Base-by-base conservation (phyloP, 768 basidiomycete species). In the Lactarius hengduanensis region DNA sequence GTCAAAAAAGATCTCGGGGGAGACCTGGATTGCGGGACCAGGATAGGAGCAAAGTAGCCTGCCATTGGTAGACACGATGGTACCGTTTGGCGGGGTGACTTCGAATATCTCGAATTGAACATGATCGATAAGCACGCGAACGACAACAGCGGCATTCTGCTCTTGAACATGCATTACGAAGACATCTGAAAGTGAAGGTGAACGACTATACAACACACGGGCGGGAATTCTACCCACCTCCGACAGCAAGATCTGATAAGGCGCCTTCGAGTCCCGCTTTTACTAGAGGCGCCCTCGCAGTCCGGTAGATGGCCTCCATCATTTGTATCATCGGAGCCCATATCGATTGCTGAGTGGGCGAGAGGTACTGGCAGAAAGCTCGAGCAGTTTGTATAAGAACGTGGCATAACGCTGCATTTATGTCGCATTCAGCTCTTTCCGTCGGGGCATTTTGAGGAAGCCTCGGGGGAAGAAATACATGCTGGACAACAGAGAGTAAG, bases 21-120 rank as follows among this genome's bases (percentile, higher is more conserved):
- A 75, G 34, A 84, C 30, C 40, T 76, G 60, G 45, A 82, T 73
- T 1, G 81, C 79, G 9, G 81, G 79, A 0, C 78, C 79, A 11
- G 83, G 83, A 20, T 45, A 45, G 43, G 43, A 45, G 3, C 43
- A 45, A 45, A 45, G 43, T 8, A 45, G 20, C 20, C 82, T 83
- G 38, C 82, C 82, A 34, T 70, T 69, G 0, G 76, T 60, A 2
- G 65, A 71, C 73, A 82, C 79, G 22, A 85, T 76, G 8, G 64
- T 63, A 18, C 69, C 71, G 3, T 76, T 69, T 32, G 73, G 70
- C 2, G 81, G 77, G 1, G 80, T 79, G 10, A 79, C 74, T 68
- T 84, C 80, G 64, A 85, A 85, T 20, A 45, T 45, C 43, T 45
- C 63, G 63, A 64, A 65, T 26, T 30, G 59, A 45, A 65, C 59